Percentiles rank a stretch among this genome's conserved stretches.
Conservation (phyloP, 257 asterid species). For the Solanum tarapatanum region DNA sequence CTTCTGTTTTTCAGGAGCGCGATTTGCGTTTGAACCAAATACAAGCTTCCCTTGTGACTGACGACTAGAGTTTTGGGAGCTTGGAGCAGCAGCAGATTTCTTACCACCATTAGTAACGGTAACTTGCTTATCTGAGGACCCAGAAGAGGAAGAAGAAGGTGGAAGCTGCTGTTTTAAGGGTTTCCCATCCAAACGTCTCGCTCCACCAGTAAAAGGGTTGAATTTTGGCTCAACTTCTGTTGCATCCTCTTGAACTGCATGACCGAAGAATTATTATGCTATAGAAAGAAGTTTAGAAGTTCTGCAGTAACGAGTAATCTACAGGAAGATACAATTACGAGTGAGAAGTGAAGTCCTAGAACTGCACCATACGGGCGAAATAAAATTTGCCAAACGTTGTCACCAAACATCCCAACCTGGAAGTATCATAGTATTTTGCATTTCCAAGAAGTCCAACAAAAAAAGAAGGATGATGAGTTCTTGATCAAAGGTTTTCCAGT, state of each 20-base stretch:
- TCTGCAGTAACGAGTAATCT: not conserved
- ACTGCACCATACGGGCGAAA: not conserved
- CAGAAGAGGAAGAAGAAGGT: slow-evolving; percentile 41
- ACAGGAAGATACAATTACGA: not conserved
- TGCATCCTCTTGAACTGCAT: slow-evolving; percentile 43
- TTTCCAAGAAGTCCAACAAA: not conserved
- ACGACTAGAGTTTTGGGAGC: slow-evolving; percentile 49
- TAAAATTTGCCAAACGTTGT: not conserved
- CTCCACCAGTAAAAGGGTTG: slow-evolving; percentile 76
- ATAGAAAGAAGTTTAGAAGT: not conserved
- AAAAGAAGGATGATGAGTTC: not conserved
- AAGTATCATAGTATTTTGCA: not conserved
- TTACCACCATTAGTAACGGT: slow-evolving; percentile 23
- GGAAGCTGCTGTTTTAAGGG: slow-evolving; percentile 42
- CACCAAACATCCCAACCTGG: not conserved
- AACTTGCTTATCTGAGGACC: slow-evolving; percentile 37
- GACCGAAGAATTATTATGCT: not conserved
- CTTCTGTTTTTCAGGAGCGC: slow-evolving; percentile 41
- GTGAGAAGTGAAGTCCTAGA: not conserved
- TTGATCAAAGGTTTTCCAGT: not conserved
- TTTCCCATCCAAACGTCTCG: slow-evolving; percentile 88
- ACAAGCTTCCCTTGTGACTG: slow-evolving; percentile 94
- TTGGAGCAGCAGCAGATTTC: slow-evolving; percentile 39
- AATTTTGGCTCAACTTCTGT: slow-evolving; percentile 64
- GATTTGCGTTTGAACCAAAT: slow-evolving; percentile 66